phyloP scores from a whole-genome alignment of 768 basidiomycete genomes.

The Hygrocybe punicea region DNA sequence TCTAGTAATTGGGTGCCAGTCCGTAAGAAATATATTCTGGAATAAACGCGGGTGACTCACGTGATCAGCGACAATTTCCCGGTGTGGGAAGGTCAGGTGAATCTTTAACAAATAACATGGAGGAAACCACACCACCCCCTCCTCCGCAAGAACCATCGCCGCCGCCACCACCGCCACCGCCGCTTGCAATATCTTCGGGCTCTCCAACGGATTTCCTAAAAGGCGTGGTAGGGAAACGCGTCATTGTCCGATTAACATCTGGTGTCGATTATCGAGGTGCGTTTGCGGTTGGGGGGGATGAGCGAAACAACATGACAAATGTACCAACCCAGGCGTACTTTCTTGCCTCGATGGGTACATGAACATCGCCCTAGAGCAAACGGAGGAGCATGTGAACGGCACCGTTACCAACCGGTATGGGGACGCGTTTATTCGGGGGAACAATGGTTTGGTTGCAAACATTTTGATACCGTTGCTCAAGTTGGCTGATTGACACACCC shows the following conservation, averaged over 20 bases:
- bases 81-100: no score
- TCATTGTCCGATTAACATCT: constrained; percentile 86
- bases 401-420: constrained; percentile 85
- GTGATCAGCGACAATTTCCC: no score
- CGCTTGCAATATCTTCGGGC: constrained; percentile 53
- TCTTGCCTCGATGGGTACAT: constrained; percentile 98
- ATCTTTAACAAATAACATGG: no score
- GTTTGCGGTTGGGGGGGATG: no score
- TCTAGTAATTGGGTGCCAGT: no score
- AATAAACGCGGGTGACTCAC: no score
- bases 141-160: constrained; percentile 1
- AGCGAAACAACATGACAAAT: no score
- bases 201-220: constrained; percentile 93
- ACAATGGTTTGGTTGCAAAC: constrained; percentile 95
- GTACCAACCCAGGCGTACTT: constrained; percentile 85
- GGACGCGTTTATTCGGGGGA: constrained; percentile 92
- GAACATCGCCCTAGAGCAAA: constrained; percentile 98
- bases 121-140: not conserved
- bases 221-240: constrained; percentile 93
- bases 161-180: constrained; percentile 32
- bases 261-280: constrained; percentile 92
- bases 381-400: constrained; percentile 92
- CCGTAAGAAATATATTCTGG: no score
- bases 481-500: not conserved
- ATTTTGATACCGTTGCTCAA: constrained; percentile 7